Base-by-base conservation (phyloP, 805 yeast genomes). In the Yamadazyma takamatsuzukensis region DNA sequence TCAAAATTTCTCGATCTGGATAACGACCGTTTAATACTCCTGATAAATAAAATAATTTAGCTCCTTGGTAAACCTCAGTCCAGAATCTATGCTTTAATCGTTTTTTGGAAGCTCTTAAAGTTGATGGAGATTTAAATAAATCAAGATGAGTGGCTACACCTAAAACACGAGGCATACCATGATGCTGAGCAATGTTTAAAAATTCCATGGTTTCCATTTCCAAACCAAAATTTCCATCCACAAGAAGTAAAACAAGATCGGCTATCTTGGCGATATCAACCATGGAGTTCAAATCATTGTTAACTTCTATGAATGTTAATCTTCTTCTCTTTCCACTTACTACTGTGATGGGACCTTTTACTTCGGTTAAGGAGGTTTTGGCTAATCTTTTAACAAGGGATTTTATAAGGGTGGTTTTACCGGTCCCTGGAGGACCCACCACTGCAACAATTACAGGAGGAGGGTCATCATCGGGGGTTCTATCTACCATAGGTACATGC, bases 181-280 rank as follows among this genome's bases (percentile, higher is more conserved):
- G 98, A 53, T 90, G 97, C 49, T 93, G 96, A 3, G 96, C 94
- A 45, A 93, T 76, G 52, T 93, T 94, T 43, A 93, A 70, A 53
- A 93, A 93, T 61, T 93, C 99, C 97, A 93, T 94, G 6, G 98
- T 93, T 61, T 93, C 99, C 99, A 93, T 93, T 67, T 93, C 99
- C 39, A 93, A 78, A 6, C 99, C 99, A 56, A 87, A 93, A 57
- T 93, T 93, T 38, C 98, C 97, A 65, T 93, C 99, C 39, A 93
- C 78, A 72, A 93, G 64, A 40, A 93, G 57, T 30, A 93, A 68
- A 7, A 94, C 95, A 41, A 93, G 69, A 59, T 93, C 99, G 0
- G 97, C 96, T 36, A 89, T 79, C 52, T 93, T 93, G 17, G 97
- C 96, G 23, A 93, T 78, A 62, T 93, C 99, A 26, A 89, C 78